These are phyloP conservation scores for Clathrospora elynae DNA, from an alignment of 2,329 filamentous ascomycete species.

Conservation along the genomic window DNA sequence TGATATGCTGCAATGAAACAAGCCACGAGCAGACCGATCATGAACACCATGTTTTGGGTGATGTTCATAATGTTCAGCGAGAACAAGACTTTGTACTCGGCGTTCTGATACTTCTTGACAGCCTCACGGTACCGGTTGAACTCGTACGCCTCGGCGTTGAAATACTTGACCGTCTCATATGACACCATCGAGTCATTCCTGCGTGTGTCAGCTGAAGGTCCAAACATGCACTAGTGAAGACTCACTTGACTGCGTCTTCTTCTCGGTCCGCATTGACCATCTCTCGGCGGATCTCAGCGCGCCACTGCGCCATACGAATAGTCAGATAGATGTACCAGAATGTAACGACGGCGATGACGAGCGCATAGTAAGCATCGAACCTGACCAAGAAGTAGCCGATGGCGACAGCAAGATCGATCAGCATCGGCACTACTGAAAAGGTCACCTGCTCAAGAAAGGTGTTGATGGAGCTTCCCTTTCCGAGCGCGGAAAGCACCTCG, in stretches of 20 bases:
- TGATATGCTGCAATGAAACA: slow-evolving; percentile 73
- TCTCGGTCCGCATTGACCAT: slow-evolving; percentile 96
- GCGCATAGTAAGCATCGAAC: slow-evolving; percentile 88
- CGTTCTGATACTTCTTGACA: slow-evolving; percentile 62
- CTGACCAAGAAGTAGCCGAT: slow-evolving; percentile 77
- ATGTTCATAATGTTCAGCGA: slow-evolving; percentile 65
- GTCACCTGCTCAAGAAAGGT: slow-evolving; percentile 95
- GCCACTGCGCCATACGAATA: slow-evolving; percentile 91
- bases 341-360: slow-evolving; percentile 86
- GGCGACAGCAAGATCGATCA: slow-evolving; percentile 85
- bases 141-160: slow-evolving; percentile 65
- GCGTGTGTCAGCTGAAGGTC: slow-evolving; percentile 27
- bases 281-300: slow-evolving; percentile 85
- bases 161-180: slow-evolving; percentile 81
- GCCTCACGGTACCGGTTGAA: slow-evolving; percentile 62
- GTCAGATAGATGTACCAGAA: slow-evolving; percentile 98
- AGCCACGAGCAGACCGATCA: slow-evolving; percentile 67
- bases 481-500: slow-evolving; percentile 91
- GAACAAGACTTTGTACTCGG: slow-evolving; percentile 62
- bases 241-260: slow-evolving; percentile 89
- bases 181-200: slow-evolving; percentile 95
- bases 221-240: slow-evolving; percentile 11
- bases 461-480: slow-evolving; percentile 95
- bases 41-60: slow-evolving; percentile 67
- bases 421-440: slow-evolving; percentile 93